A percentile compares a stretch with the other conserved stretches of the same genome.
Conservation (phyloP, 345 rosid species). For the Luvunga scandens region DNA sequence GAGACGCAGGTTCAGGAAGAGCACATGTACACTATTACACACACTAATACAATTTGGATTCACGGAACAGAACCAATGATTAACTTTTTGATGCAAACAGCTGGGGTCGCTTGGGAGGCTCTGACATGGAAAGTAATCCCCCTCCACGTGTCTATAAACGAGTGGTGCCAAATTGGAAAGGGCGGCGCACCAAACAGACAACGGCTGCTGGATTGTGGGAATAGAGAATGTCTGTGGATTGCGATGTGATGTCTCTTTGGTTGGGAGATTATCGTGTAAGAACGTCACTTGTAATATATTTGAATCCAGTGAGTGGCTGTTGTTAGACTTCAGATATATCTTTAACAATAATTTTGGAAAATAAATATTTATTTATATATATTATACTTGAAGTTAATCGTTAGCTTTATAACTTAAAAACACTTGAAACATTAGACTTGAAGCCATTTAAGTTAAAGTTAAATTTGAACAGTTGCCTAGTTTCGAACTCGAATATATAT, state of each 20-base stretch:
- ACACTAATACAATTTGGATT: not conserved
- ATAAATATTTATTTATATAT: no score
- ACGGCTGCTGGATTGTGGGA: constrained; percentile 54
- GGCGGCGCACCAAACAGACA: constrained; percentile 85
- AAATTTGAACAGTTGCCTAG: no score
- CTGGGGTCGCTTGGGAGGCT: not conserved
- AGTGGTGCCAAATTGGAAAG: constrained; percentile 35
- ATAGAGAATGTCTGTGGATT: constrained; percentile 11
- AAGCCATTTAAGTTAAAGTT: no score
- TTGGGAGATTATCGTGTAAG: not conserved
- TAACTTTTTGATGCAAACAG: constrained; percentile 42
- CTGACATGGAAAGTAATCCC: constrained; percentile 27
- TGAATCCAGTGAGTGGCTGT: not conserved
- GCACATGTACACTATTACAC: not conserved
- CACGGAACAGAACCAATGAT: constrained; percentile 33
- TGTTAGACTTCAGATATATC: not conserved
- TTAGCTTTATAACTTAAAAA: not conserved
- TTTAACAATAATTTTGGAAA: not conserved
- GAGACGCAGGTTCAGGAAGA: constrained; percentile 9
- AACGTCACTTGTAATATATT: not conserved
- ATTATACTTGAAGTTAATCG: not conserved
- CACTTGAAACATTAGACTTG: not conserved
- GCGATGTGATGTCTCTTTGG: not conserved
- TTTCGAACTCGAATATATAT: no score
- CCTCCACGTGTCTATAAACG: constrained; percentile 31